Base-by-base conservation (phyloP, 345 rosid species). In the Lepidium didymum region DNA sequence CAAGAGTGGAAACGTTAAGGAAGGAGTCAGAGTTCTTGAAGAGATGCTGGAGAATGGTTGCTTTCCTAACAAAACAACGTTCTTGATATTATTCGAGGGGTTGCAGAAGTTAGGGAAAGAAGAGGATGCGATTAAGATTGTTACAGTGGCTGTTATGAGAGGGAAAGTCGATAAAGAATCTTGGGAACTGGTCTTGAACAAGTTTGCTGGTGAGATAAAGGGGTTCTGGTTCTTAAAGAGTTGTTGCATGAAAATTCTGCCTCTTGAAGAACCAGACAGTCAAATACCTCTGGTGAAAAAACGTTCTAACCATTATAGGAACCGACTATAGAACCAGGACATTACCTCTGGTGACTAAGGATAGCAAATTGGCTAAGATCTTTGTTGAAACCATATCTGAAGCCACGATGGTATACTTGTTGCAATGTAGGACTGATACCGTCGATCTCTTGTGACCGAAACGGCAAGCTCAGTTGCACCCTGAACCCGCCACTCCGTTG, bases 41-140 rank as follows among this genome's bases (percentile, higher is more conserved):
- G 97, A 88, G 80, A 92, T 92, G 98, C 67, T 86, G 71, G 90
- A 80, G 61, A 77, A 77, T 55, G 84, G 83, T n/a, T 92, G 88
- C 54, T 56, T 59, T 41, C 97, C 98, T 14, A 72, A 84, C 60
- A 84, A 69, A 51, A 75, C 70, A 7, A 90, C 89, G 10, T 90
- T 80, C 50, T 63, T 62, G 50, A 42, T 79, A 13, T 59, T 92
- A 86, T 82, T 85, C 1, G 81, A 85, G 36, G 85, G 84, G 44
- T 70, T 92, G 13, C 59, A 44, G 53, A 49, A 55, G 51, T 55
- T 56, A 27, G 81, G 82, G 45, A 81, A 79, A 70, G 83, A 73
- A 77, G 90, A 73, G 44, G 91, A 84, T 3, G 73, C 84, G 14
- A 57, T 67, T 33, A 80, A 84, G 79, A 66, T 85, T 69, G 71